A percentile compares a stretch with the other conserved stretches of the same genome.
These are phyloP conservation scores for Discostella stelligeroides DNA, from an alignment of 108 stramenopile genomes.

Conservation along the genomic window DNA sequence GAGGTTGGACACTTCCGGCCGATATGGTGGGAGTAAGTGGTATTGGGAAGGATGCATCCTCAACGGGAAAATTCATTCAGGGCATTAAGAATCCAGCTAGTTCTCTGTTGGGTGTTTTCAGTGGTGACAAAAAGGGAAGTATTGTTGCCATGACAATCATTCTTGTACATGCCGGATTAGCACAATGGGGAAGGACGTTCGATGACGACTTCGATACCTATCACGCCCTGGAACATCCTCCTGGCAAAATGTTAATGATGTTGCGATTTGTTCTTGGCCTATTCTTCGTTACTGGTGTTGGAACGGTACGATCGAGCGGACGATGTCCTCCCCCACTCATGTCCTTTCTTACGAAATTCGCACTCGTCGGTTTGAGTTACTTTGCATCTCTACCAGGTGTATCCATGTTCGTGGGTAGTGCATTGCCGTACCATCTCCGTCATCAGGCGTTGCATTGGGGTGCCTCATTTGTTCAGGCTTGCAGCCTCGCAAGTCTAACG, in stretches of 20 bases:
- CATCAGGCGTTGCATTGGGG: slow-evolving; percentile 72
- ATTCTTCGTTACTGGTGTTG: slow-evolving; percentile 56
- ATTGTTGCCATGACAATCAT: slow-evolving; percentile 53
- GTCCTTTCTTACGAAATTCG: slow-evolving; percentile 68
- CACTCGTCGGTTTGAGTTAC: slow-evolving; percentile 69
- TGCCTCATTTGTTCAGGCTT: slow-evolving; percentile 63
- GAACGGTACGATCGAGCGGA: slow-evolving; percentile 61
- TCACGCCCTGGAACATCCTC: slow-evolving; percentile 82
- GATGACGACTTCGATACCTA: slow-evolving; percentile 90
- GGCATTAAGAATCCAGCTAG: slow-evolving; percentile 72
- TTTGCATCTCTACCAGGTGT: slow-evolving; percentile 76
- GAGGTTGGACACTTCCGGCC: slow-evolving; percentile 86
- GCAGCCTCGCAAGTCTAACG: slow-evolving; percentile 62
- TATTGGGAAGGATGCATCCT: slow-evolving; percentile 26
- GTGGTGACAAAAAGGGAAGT: slow-evolving; percentile 39
- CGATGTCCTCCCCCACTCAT: slow-evolving; percentile 64
- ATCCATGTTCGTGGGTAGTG: slow-evolving; percentile 56
- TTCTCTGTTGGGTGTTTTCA: slow-evolving; percentile 45
- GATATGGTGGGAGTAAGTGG: slow-evolving; percentile 60
- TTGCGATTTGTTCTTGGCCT: slow-evolving; percentile 70
- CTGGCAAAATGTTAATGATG: slow-evolving; percentile 75
- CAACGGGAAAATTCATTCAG: slow-evolving; percentile 38
- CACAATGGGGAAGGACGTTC: slow-evolving; percentile 84
- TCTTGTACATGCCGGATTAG: slow-evolving; percentile 58
- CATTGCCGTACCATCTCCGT: slow-evolving; percentile 65